Evolutionary conservation across 2,329 filamentous ascomycete genomes (phyloP).

Genomic region (Aureobasidium leucospermi): DNA sequence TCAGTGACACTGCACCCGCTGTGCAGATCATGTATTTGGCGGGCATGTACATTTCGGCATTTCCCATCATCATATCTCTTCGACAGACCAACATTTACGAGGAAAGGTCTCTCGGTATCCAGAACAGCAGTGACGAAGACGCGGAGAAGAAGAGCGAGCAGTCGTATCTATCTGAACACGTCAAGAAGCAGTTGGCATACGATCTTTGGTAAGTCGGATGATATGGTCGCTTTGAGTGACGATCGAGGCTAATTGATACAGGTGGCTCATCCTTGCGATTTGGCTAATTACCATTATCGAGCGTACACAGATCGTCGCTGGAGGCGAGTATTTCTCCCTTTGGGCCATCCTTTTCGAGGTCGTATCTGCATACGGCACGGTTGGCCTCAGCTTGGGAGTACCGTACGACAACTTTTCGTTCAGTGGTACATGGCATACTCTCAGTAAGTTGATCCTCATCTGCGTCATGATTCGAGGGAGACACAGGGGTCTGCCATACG

Average conservation of each 20-base stretch:
- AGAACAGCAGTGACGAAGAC: conserved; percentile 43
- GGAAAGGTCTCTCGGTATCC: conserved; percentile 58
- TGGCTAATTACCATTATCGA: conserved; percentile 36
- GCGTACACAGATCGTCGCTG: conserved; percentile 10
- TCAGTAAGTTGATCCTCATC: conserved; percentile 45
- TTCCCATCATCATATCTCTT: conserved; percentile 56
- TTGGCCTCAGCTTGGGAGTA: conserved; percentile 28
- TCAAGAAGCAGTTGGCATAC: conserved; percentile 30
- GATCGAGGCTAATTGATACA: neutral
- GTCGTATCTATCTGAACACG: conserved; percentile 39
- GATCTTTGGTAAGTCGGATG: conserved; percentile 29
- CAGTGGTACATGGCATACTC: conserved; percentile 36
- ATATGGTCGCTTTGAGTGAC: neutral
- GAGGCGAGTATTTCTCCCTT: conserved; percentile 23
- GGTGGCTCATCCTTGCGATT: conserved; percentile 30
- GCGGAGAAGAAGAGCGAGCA: conserved; percentile 51
- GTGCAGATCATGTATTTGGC: conserved; percentile 55
- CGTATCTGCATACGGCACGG: conserved; percentile 27
- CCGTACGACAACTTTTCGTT: conserved; percentile 35
- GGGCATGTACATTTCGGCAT: conserved; percentile 61
- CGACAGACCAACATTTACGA: conserved; percentile 67
- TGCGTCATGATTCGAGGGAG: conserved; percentile 45
- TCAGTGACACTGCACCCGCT: conserved; percentile 49
- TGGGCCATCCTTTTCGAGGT: conserved; percentile 36
- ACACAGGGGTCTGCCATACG: conserved; percentile 44